Evolutionary conservation across 2,329 filamentous ascomycete genomes (phyloP).

Genomic region (Canariomyces notabilis): DNA sequence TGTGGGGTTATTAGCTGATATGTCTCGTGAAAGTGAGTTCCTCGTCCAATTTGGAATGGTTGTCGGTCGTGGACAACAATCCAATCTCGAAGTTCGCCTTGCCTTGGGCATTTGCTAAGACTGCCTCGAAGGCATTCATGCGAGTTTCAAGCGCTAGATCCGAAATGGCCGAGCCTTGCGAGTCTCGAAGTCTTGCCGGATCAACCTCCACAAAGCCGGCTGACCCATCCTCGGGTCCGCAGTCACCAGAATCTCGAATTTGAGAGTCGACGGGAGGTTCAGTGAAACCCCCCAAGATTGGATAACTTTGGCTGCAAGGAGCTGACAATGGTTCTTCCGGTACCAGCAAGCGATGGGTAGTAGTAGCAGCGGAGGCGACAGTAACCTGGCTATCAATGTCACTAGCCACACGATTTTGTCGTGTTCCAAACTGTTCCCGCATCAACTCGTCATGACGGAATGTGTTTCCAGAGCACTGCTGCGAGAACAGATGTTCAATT

Average conservation of each 20-base stretch:
- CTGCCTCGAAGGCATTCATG: conserved; percentile 28
- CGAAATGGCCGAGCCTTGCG: conserved; percentile 31
- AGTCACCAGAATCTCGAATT: neutral
- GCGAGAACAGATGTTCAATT: conserved; percentile 66
- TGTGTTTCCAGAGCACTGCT: conserved; percentile 53
- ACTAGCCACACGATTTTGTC: neutral
- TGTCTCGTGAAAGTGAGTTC: conserved; percentile 26
- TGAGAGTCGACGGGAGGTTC: neutral
- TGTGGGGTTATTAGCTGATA: neutral
- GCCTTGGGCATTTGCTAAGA: conserved; percentile 25
- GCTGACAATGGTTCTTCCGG: neutral
- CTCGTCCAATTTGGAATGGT: conserved; percentile 33
- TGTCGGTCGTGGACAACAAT: conserved; percentile 36
- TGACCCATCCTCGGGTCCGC: neutral
- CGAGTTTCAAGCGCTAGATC: conserved; percentile 28
- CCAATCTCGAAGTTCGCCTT: conserved; percentile 25
- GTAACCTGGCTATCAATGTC: conserved; percentile 18
- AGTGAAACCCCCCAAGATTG: neutral
- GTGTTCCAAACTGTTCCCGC: conserved; percentile 29
- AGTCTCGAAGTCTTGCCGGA: conserved; percentile 22
- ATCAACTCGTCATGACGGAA: conserved; percentile 66
- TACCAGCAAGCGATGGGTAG: conserved; percentile 1
- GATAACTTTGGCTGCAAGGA: neutral
- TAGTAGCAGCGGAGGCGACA: conserved; percentile 13
- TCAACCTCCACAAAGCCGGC: conserved; percentile 17